phyloP scores from a whole-genome alignment of 768 basidiomycete species.

The Mycena latifolia region DNA sequence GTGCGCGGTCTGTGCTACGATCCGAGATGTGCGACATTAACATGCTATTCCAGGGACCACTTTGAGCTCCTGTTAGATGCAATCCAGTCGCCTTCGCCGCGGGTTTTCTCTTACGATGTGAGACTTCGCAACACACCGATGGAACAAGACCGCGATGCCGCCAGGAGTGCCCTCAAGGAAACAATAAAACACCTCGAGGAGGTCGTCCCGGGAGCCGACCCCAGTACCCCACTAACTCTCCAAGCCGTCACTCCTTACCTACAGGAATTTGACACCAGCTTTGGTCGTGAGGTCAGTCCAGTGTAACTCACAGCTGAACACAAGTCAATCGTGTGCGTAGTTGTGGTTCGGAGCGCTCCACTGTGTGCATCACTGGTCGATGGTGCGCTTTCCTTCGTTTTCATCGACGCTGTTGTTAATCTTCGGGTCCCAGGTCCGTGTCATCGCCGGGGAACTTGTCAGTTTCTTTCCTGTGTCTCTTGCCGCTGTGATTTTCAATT shows the following conservation, averaged over 20 bases:
- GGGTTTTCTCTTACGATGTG: constrained; percentile 80
- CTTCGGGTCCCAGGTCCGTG: constrained; percentile 69
- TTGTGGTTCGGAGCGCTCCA: constrained; percentile 90
- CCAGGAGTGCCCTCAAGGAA: constrained; percentile 66
- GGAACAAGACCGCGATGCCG: constrained; percentile 76
- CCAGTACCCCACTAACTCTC: constrained; percentile 74
- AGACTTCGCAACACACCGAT: constrained; percentile 86
- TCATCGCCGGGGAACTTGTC: constrained; percentile 87
- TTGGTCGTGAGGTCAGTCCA: constrained; percentile 78
- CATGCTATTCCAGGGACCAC: constrained; percentile 67
- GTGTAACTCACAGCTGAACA: background rate
- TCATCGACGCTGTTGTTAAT: background rate
- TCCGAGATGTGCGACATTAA: constrained; percentile 4
- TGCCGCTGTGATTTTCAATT: constrained; percentile 20
- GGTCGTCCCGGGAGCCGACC: constrained; percentile 59
- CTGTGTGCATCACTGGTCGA: constrained; percentile 93
- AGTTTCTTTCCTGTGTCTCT: constrained; percentile 38
- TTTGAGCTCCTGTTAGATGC: constrained; percentile 76
- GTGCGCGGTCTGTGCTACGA: background rate
- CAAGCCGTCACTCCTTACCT: constrained; percentile 86
- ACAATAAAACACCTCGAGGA: constrained; percentile 69
- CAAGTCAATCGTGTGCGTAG: constrained; percentile 48
- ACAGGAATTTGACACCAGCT: constrained; percentile 82
- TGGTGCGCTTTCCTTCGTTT: constrained; percentile 61
- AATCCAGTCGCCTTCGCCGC: constrained; percentile 57